Evolutionary conservation across 768 basidiomycete species (phyloP).

Genomic region (Kwoniella dejecticola): DNA sequence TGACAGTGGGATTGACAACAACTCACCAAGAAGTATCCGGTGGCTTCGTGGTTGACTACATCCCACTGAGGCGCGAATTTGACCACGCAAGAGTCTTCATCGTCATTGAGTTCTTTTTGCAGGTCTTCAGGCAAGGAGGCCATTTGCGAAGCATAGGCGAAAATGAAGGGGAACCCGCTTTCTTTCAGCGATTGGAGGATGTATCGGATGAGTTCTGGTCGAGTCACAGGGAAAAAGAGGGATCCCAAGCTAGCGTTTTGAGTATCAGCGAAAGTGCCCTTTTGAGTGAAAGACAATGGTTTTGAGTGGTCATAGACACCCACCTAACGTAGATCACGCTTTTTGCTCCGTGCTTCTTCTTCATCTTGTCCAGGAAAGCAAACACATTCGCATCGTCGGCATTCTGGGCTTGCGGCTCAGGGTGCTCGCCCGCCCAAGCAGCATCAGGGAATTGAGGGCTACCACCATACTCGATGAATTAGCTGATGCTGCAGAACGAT

Average conservation of each 20-base stretch:
- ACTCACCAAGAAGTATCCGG: conserved; percentile 29
- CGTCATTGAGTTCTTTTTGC: conserved; percentile 18
- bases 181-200: conserved; percentile 32
- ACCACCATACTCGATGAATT: conserved; percentile 2
- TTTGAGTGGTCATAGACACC: too few relatives aligned
- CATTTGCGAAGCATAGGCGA: conserved; percentile 31
- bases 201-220: conserved; percentile 32
- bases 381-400: conserved; percentile 26
- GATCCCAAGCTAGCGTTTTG: conserved; percentile 29
- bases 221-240: conserved; percentile 25
- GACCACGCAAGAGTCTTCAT: conserved; percentile 19
- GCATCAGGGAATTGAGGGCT: conserved; percentile 32
- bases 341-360: conserved; percentile 25
- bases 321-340: conserved; percentile 35
- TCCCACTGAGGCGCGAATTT: conserved; percentile 37
- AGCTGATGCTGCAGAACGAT: too few relatives aligned
- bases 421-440: conserved; percentile 22
- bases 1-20: too few relatives aligned
- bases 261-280: background rate
- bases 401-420: background rate
- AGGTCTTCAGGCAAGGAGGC: conserved; percentile 17
- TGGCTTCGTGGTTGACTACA: conserved; percentile 31
- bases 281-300: too few relatives aligned
- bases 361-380: conserved; percentile 32
- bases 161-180: conserved; percentile 28